Base-by-base conservation (phyloP, 768 basidiomycete genomes). In the Lepiota brunneoincarnata region DNA sequence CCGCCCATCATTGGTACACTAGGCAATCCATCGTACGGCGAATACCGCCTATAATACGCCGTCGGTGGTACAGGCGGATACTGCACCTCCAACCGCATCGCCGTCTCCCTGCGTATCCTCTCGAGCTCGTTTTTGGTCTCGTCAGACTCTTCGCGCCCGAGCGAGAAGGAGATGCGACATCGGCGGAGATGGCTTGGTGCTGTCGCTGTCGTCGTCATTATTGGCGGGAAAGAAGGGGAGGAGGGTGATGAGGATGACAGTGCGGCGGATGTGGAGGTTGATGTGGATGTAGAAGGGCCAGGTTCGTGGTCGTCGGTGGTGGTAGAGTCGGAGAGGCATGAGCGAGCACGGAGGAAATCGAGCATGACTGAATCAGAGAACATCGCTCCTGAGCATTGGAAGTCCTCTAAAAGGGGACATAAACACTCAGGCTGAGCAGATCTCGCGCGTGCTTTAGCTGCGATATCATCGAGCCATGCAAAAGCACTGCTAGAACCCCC, bases 21-120 rank as follows among this genome's bases (percentile, higher is more conserved):
- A 11, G 53, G 53, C 23, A 54, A 47, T 6, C 53, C 53, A 24
- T 47, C 53, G 24, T 54, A 54, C 6, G 53, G 53, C 18, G 53
- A 48, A 18, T 54, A 54, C 38, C 39, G 23, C 31, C 46, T 54
- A 17, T 48, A 54, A 41, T 48, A 45, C 6, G 43, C 26, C 24
- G 53, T 34, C 6, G 39, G 11, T 0, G 45, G 53, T 20, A 40
- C 17, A 42, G 45, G 45, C 7, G 53, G 53, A 37, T 54, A 54
- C 10, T 54, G 45, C 14, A 54, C 53, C 1, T 54, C 53, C 37
- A 54, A 48, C 9, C 12, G 31, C 53, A 54, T 54, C 11, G 18
- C 53, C 2, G 53, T 34, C 20, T 47, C 53, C 14, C 11, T 54
- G 11, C 38, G 23, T n/a, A 54, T 47, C 14, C 48, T 39, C 1